A percentile compares a stretch with the other conserved stretches of the same genome.
phyloP scores from a whole-genome alignment of 2,329 filamentous ascomycete genomes.

The Chaetomium sp. region DNA sequence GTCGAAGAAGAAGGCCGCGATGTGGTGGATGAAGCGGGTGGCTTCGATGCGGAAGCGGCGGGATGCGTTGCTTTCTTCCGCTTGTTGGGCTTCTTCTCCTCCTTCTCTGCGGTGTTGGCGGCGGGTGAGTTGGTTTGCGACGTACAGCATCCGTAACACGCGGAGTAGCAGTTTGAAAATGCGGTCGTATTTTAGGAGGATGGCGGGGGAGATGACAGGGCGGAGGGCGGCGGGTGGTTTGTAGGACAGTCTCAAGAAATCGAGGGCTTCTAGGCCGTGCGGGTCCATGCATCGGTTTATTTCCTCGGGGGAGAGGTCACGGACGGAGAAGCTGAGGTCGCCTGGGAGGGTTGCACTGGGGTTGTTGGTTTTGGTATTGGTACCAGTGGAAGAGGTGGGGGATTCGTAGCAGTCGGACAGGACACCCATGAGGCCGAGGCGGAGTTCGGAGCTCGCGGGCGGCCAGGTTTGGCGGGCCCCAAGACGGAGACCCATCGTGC shows the following conservation, averaged over 20 bases:
- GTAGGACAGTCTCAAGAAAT: constrained; percentile 88
- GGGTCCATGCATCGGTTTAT: constrained; percentile 83
- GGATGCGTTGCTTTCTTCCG: constrained; percentile 45
- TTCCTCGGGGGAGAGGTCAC: constrained; percentile 75
- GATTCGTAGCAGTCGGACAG: constrained; percentile 70
- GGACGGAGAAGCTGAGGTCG: constrained; percentile 78
- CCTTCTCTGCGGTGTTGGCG: background rate
- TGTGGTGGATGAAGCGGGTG: constrained; percentile 72
- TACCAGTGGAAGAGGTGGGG: constrained; percentile 1
- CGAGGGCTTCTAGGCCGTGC: constrained; percentile 81
- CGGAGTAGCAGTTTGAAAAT: constrained; percentile 81
- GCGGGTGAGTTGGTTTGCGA: constrained; percentile 61
- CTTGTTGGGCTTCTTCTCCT: constrained; percentile 36
- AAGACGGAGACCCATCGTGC: constrained; percentile 81
- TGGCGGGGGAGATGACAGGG: constrained; percentile 69
- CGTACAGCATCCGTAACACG: constrained; percentile 75
- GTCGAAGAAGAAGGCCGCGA: constrained; percentile 80
- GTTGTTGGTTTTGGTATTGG: background rate
- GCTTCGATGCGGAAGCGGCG: constrained; percentile 73
- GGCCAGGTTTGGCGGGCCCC: constrained; percentile 86
- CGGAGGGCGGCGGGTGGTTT: constrained; percentile 71
- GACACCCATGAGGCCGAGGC: constrained; percentile 83
- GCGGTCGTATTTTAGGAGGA: constrained; percentile 78
- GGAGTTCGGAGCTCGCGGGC: constrained; percentile 89
- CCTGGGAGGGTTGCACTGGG: constrained; percentile 56